Base-by-base conservation (phyloP, 306 rosid species). In the Corylus heterophylla region DNA sequence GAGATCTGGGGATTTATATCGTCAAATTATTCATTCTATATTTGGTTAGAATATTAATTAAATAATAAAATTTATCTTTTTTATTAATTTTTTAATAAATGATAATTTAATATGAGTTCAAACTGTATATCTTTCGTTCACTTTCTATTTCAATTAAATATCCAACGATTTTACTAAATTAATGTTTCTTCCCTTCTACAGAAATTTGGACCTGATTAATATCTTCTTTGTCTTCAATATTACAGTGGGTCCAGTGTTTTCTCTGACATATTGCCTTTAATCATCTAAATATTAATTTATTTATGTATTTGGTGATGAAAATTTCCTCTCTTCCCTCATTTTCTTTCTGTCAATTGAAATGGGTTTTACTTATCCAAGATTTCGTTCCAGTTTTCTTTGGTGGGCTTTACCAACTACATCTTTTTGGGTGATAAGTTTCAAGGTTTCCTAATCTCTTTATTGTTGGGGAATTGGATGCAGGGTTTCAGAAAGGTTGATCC, bases 401-500 rank as follows among this genome's bases (percentile, higher is more conserved):
- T 20, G 5, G 9, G 42, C 69, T 35, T 29, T 31, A 31, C 44
- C n/a, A 25, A 39, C 66, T 25, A 59, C 17, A 16, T 31, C 69
- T 4, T 63, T 63, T 63, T 14, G 8, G 2, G 7, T 7, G 10
- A 22, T 22, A 0, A 29, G 14, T 63, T 63, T 31, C 20, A 22
- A 1, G 47, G 12, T 14, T 47, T 44, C 35, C 55, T 20, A 27
- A 45, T 59, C 10, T n/a, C 49, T 62, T 74, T 80, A 14, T 20
- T 61, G 17, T 37, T 16, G 39, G 9, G 39, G 9, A 68, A 42
- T 45, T 78, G 73, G 17, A 35, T 83, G 71, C 88, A 96, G 99
- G 99, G 99, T 47, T 96, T 96, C 71, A 89, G 92, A 31, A 96
- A 96, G 82, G 84, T 96, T 73, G 99, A 96, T 87, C 94, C 97